Base-by-base conservation (phyloP, 352 stramenopile species). In the Globisporangium yorkense region DNA sequence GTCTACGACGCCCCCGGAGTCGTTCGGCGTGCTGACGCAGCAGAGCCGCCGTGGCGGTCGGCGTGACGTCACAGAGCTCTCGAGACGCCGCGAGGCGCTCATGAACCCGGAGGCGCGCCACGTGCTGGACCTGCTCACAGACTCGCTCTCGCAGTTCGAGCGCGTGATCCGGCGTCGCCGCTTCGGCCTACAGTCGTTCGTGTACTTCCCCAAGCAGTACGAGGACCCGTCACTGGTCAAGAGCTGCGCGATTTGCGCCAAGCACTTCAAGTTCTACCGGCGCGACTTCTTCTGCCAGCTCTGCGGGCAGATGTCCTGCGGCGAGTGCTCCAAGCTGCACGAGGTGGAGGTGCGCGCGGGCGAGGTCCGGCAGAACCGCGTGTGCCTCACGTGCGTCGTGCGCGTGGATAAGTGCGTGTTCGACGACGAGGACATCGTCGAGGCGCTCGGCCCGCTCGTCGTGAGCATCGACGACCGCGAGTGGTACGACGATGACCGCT, bases 141-240 rank as follows among this genome's bases (percentile, higher is more conserved):
- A 71, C 10, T 87, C 74, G 41, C 52, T 91, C 44, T 70, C 68
- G 43, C 58, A 76, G 43, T 75, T 88, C n/a, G 80, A 91, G 60
- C 72, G 72, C 20, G 75, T 91, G 44, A 88, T 88, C 56, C 76
- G 78, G 0, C 80, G 80, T 0, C 75, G 80, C 27, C 78, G 80
- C 31, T 73, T 88, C 35, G 80, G 80, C 2, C 72, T 91, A 56
- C 80, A 91, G 63, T 77, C 70, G 12, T 88, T 87, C 57, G 63
- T 87, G 33, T 83, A 82, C 65, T 84, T 84, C 29, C 72, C 77
- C 2, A 73, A 60, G n/a, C 62, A 62, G 12, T 70, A 75, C 43
- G 62, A 78, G 18, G 57, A 65, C 16, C 49, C 49, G 20, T 21
- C 65, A 1, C 62, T 75, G 31, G 49, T 51, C 24, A 71, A 72